Conservation (phyloP, 495 filamentous ascomycete species). For the Cercophora newfieldiana region DNA sequence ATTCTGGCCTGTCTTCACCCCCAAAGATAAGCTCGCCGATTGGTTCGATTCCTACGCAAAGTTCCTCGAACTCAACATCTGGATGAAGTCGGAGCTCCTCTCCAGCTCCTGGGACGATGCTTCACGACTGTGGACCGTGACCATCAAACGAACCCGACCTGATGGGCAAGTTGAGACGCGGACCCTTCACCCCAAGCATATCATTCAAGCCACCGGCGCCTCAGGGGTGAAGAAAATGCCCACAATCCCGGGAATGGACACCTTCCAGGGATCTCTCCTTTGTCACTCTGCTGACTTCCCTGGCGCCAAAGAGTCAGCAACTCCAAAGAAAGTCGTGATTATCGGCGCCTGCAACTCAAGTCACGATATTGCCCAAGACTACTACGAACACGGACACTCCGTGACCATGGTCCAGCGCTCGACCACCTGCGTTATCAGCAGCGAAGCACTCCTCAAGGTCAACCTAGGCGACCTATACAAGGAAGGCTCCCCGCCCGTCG, state of each 20-base stretch:
- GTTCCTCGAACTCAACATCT: conserved; percentile 75
- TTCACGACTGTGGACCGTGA: conserved; percentile 61
- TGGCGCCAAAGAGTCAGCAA: conserved; percentile 47
- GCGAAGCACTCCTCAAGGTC: conserved; percentile 47
- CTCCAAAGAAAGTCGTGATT: conserved; percentile 68
- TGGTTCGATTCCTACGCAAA: conserved; percentile 76
- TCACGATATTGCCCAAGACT: conserved; percentile 84
- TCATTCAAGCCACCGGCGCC: conserved; percentile 73
- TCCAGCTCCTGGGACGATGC: conserved; percentile 54
- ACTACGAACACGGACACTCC: conserved; percentile 75
- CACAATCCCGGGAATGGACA: conserved; percentile 59
- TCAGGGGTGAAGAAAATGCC: conserved; percentile 69
- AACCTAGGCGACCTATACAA: conserved; percentile 60
- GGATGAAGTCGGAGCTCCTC: conserved; percentile 58
- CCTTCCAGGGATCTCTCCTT: conserved; percentile 59
- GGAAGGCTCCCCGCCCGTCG: conserved; percentile 59
- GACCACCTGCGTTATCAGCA: conserved; percentile 68
- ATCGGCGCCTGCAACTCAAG: conserved; percentile 80
- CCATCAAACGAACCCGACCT: conserved; percentile 48
- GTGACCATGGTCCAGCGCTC: conserved; percentile 84
- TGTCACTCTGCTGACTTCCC: conserved; percentile 72
- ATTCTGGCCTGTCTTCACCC: conserved; percentile 69
- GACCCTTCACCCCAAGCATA: conserved; percentile 62
- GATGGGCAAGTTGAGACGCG: conserved; percentile 55
- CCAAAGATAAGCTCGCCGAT: conserved; percentile 79